These are phyloP conservation scores for Colletotrichum graminicola DNA, from an alignment of 2,329 filamentous ascomycete genomes.

Conservation along the genomic window DNA sequence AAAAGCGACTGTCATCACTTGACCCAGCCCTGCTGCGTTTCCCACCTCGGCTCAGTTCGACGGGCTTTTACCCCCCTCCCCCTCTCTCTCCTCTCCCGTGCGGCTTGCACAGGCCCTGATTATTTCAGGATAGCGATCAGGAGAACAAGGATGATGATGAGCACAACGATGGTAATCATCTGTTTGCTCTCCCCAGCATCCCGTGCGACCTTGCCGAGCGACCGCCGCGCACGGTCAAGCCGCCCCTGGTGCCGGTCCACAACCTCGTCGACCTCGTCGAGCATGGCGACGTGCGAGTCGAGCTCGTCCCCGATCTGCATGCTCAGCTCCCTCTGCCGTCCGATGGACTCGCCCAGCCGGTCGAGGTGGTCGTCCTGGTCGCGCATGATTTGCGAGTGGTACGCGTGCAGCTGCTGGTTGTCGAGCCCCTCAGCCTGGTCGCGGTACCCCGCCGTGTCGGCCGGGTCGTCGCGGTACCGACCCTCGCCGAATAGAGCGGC, in stretches of 20 bases:
- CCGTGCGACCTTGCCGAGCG: slow-evolving; percentile 78
- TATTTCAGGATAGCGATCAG: slow-evolving; percentile 86
- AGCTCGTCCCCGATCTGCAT: slow-evolving; percentile 98
- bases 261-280: slow-evolving; percentile 88
- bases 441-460: slow-evolving; percentile 66
- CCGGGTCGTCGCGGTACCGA: slow-evolving; percentile 78
- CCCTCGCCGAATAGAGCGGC: slow-evolving; percentile 59
- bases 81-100: not conserved
- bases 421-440: slow-evolving; percentile 71
- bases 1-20: not conserved
- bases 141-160: slow-evolving; percentile 86
- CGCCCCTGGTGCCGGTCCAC: slow-evolving; percentile 85
- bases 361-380: slow-evolving; percentile 97
- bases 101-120: slow-evolving; percentile 55
- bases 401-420: slow-evolving; percentile 88
- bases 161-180: slow-evolving; percentile 81
- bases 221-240: slow-evolving; percentile 79
- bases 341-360: slow-evolving; percentile 84
- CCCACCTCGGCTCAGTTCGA: not conserved
- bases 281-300: slow-evolving; percentile 87
- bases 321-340: slow-evolving; percentile 89
- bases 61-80: too few species aligned
- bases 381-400: slow-evolving; percentile 83
- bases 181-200: slow-evolving; percentile 89
- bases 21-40: not conserved